A percentile compares a stretch with the other conserved stretches of the same genome.
These are phyloP conservation scores for Botrytis medusae DNA, from an alignment of 2,329 filamentous ascomycete species.

Conservation along the genomic window DNA sequence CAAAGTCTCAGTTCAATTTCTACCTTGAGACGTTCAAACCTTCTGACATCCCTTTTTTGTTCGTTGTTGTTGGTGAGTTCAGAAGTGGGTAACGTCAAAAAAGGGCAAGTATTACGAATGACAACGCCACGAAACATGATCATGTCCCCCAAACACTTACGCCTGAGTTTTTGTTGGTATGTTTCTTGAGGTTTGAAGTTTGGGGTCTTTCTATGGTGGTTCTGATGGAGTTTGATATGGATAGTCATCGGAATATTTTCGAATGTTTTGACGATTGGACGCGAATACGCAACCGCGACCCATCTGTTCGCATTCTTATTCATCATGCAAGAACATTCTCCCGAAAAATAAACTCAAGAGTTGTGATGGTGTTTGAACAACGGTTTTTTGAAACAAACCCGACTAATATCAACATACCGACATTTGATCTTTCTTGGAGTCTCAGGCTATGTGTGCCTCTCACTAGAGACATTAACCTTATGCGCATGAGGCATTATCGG, in stretches of 20 bases:
- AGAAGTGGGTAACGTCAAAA: neutral
- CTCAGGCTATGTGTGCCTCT: neutral
- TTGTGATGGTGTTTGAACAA: neutral
- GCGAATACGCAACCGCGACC: neutral
- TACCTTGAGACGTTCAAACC: neutral
- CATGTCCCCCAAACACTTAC: neutral
- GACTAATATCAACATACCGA: neutral
- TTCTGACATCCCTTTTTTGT: neutral
- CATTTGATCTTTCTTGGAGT: neutral
- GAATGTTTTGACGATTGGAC: neutral
- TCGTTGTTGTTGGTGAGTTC: neutral
- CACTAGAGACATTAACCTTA: neutral
- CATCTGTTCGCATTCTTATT: neutral
- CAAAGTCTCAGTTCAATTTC: neutral
- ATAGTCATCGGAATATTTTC: neutral
- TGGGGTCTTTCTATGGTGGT: neutral
- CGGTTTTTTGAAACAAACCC: neutral
- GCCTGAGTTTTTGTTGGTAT: neutral
- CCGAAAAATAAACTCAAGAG: neutral
- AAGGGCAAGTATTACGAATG: neutral
- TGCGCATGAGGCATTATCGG: neutral
- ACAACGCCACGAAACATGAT: neutral
- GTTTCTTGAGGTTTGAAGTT: neutral
- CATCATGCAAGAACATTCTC: neutral
- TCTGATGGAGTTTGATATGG: neutral